Evolutionary conservation across 2,329 filamentous ascomycete species (phyloP).

Genomic region (Corynespora cassiicola): DNA sequence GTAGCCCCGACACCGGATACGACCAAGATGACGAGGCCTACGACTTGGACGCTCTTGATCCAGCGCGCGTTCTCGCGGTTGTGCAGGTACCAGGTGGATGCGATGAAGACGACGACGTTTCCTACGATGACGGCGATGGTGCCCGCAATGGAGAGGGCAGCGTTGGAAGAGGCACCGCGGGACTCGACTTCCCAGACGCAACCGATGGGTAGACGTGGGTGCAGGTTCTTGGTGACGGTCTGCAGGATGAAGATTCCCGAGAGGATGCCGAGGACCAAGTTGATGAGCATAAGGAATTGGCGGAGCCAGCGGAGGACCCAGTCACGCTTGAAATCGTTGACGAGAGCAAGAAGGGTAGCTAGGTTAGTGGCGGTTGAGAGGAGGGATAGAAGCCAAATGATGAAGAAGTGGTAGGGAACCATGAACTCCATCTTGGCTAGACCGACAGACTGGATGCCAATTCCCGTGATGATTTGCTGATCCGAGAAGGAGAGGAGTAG

Average conservation of each 20-base stretch:
- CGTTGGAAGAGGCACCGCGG: conserved; percentile 46
- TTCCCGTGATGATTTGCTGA: conserved; percentile 72
- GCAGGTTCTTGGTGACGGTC: conserved; percentile 60
- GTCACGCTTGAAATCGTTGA: conserved; percentile 70
- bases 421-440: conserved; percentile 65
- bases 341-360: conserved; percentile 68
- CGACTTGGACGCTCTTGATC: conserved; percentile 61
- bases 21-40: conserved; percentile 58
- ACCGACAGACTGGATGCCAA: conserved; percentile 70
- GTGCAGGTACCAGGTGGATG: conserved; percentile 71
- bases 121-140: conserved; percentile 68
- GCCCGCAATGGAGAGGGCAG: conserved; percentile 60
- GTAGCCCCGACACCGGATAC: conserved; percentile 66
- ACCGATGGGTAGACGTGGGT: conserved; percentile 63
- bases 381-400: conserved; percentile 72
- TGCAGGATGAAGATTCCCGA: conserved; percentile 65
- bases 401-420: conserved; percentile 73
- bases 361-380: conserved; percentile 72
- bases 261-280: conserved; percentile 64
- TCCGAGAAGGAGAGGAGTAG: conserved; percentile 71
- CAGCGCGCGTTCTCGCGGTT: conserved; percentile 58
- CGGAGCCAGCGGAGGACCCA: conserved; percentile 72
- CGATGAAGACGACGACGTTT: conserved; percentile 64
- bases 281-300: conserved; percentile 70
- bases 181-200: conserved; percentile 64